phyloP scores from a whole-genome alignment of 306 rosid genomes.

The Cyclanthera cordifolia region DNA sequence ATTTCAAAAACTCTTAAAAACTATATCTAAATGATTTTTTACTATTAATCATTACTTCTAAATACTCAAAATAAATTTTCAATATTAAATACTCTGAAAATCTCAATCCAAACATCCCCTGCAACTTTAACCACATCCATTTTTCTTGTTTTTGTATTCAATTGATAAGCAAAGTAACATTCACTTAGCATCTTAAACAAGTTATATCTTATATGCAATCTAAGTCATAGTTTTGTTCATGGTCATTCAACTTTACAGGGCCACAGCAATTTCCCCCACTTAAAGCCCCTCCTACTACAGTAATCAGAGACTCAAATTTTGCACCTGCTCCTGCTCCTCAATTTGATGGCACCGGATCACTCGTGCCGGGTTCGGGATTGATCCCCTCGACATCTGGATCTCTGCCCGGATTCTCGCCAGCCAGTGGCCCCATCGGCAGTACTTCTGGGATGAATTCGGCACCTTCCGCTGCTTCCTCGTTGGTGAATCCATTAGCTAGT shows the following conservation, averaged over 20 bases:
- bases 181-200: not conserved
- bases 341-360: constrained; percentile 33
- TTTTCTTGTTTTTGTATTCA: not conserved
- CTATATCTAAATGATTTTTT: too few species aligned
- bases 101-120: too few species aligned
- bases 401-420: constrained; percentile 49
- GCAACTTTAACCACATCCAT: not conserved
- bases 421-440: constrained; percentile 47
- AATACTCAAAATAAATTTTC: too few species aligned
- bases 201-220: not conserved
- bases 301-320: constrained; percentile 31
- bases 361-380: constrained; percentile 29
- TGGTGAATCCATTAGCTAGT: constrained; percentile 40
- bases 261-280: constrained; percentile 64
- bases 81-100: too few species aligned
- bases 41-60: too few species aligned
- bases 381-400: constrained; percentile 44
- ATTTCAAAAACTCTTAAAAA: too few species aligned
- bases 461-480: constrained; percentile 42
- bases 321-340: constrained; percentile 69
- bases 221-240: not conserved
- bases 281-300: constrained; percentile 64
- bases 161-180: not conserved
- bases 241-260: constrained; percentile 34
- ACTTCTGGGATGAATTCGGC: constrained; percentile 19